These are phyloP conservation scores for Neoboletus magnificus DNA, from an alignment of 768 basidiomycete species.

Conservation along the genomic window DNA sequence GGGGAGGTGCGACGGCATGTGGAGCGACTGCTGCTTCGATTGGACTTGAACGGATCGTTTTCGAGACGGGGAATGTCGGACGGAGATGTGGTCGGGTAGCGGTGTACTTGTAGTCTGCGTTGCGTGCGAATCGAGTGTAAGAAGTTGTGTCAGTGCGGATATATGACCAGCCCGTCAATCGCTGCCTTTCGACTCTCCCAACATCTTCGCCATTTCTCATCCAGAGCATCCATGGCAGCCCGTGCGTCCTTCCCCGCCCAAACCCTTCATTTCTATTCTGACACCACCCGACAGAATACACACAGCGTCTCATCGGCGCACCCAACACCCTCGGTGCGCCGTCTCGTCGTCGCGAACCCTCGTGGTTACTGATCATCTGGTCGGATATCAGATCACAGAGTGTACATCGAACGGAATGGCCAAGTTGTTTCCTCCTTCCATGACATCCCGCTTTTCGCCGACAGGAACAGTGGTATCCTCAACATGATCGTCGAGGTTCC, in stretches of 20 bases:
- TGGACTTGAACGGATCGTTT: constrained; percentile 83
- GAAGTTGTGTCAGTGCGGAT: constrained; percentile 3
- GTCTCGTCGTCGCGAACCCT: constrained; percentile 4
- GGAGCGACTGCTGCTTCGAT: constrained; percentile 73
- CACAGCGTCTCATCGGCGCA: constrained; percentile 77
- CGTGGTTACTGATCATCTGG: constrained; percentile 19
- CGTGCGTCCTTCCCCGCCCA: constrained; percentile 13
- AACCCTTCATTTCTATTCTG: neutral
- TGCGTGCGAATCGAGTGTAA: neutral
- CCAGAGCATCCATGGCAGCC: constrained; percentile 43
- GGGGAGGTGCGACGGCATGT: constrained; percentile 75
- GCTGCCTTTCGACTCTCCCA: constrained; percentile 51
- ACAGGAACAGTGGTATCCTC: constrained; percentile 90
- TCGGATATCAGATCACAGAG: constrained; percentile 76
- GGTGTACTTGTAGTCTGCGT: neutral
- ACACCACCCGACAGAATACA: constrained; percentile 49
- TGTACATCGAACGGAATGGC: constrained; percentile 89
- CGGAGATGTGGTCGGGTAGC: neutral
- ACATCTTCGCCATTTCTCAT: constrained; percentile 58
- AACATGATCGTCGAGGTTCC: constrained; percentile 99
- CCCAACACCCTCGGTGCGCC: constrained; percentile 87
- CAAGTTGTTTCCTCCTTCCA: constrained; percentile 85
- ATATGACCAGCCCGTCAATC: constrained; percentile 25
- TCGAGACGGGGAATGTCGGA: constrained; percentile 42
- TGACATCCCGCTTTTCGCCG: constrained; percentile 97